Percentiles rank a stretch among this genome's conserved stretches.
Conservation (phyloP, 1,284 basidiomycete species). For the Apiotrichum gracile region DNA sequence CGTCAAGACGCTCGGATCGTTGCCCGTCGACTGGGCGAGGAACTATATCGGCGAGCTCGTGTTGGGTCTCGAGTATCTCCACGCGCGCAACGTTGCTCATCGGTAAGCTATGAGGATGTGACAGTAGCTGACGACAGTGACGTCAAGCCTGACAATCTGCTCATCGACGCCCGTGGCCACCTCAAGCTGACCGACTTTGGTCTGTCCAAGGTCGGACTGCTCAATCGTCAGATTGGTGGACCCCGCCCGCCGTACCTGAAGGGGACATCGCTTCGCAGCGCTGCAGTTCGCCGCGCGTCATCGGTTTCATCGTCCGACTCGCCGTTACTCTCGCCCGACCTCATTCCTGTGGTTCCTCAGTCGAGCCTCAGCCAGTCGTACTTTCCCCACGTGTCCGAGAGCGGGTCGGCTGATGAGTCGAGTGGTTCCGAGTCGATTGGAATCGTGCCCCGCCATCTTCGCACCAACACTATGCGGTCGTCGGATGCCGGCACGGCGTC, state of each 20-base stretch:
- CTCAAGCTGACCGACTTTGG: conserved; percentile 98
- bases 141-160: conserved; percentile 93
- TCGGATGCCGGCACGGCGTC: conserved; percentile 56
- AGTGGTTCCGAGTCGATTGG: conserved; percentile 80
- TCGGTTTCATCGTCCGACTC: conserved; percentile 64
- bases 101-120: conserved; percentile 57
- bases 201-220: conserved; percentile 88
- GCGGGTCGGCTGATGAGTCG: conserved; percentile 63
- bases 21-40: conserved; percentile 94
- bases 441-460: conserved; percentile 68
- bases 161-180: conserved; percentile 94
- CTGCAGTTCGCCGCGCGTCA: conserved; percentile 37
- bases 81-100: conserved; percentile 90
- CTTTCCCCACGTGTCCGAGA: conserved; percentile 51
- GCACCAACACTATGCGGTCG: conserved; percentile 54
- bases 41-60: conserved; percentile 96
- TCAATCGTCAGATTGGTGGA: conserved; percentile 88
- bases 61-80: conserved; percentile 89
- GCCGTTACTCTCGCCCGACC: conserved; percentile 46
- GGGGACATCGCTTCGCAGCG: conserved; percentile 36
- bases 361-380: conserved; percentile 61
- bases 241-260: conserved; percentile 53
- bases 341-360: conserved; percentile 47
- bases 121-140: conserved; percentile 59
- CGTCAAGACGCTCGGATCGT: conserved; percentile 86